phyloP scores from a whole-genome alignment of 164 flowering plant genomes.

The Stephania yunnanensis region DNA sequence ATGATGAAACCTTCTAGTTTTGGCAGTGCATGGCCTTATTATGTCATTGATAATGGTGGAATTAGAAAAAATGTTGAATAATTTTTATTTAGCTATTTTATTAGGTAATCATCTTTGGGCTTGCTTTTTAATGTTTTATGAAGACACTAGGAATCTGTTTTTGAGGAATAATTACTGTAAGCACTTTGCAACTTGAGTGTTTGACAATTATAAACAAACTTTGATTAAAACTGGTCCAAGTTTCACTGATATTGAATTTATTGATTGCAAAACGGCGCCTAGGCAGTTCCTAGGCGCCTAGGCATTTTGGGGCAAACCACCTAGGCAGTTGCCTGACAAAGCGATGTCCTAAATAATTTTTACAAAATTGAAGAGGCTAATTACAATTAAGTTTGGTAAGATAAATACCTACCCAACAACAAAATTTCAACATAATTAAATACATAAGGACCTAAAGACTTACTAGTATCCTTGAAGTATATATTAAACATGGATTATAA shows the following conservation, averaged over 20 bases:
- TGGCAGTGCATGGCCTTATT: neutral
- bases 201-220: neutral
- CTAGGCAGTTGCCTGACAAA: neutral
- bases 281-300: neutral
- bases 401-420: too few species aligned
- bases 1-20: neutral
- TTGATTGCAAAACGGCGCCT: neutral
- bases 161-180: neutral
- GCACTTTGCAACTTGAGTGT: neutral
- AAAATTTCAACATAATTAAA: too few species aligned
- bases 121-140: neutral
- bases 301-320: neutral
- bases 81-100: too few species aligned
- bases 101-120: neutral
- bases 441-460: too few species aligned
- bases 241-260: neutral
- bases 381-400: too few species aligned
- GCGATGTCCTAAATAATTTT: too few species aligned
- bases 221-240: neutral
- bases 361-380: too few species aligned
- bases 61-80: neutral
- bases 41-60: neutral
- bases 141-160: neutral
- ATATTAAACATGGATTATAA: too few species aligned
- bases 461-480: too few species aligned